These are phyloP conservation scores for Pharus latifolius DNA, from an alignment of 176 grass and related monocot genomes.

Conservation along the genomic window DNA sequence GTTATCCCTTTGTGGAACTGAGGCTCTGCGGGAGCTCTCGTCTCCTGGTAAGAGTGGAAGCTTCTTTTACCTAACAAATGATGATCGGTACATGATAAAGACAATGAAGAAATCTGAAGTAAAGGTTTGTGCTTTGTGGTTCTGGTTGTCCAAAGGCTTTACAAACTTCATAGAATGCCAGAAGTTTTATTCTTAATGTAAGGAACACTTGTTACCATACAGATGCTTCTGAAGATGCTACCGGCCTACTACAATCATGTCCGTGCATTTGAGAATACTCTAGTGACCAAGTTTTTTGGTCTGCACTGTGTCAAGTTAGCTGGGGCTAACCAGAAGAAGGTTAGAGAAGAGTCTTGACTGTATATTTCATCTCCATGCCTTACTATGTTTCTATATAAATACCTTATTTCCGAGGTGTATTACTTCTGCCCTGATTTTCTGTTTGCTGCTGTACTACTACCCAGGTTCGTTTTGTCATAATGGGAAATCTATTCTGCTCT, in stretches of 20 bases:
- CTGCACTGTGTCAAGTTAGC: conserved; percentile 94
- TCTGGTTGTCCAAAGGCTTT: not conserved
- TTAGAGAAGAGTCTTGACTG: conserved; percentile 25
- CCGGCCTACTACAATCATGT: conserved; percentile 98
- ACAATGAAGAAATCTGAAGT: conserved; percentile 99
- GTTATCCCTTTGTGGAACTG: conserved; percentile 86
- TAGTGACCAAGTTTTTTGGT: conserved; percentile 92
- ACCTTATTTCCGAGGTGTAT: not conserved
- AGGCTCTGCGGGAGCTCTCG: conserved; percentile 82
- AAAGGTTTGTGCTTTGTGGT: conserved; percentile 47
- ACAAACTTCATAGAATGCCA: not conserved
- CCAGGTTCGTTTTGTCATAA: conserved; percentile 99
- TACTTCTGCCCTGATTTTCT: conserved; percentile 4
- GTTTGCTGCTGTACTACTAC: not conserved
- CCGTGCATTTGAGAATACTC: conserved; percentile 66
- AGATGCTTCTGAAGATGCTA: conserved; percentile 98
- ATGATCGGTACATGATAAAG: conserved; percentile 96
- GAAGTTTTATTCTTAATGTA: not conserved
- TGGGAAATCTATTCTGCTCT: conserved; percentile 95
- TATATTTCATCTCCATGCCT: conserved; percentile 16
- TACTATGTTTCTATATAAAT: not conserved
- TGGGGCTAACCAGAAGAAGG: conserved; percentile 89
- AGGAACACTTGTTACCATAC: conserved; percentile 5
- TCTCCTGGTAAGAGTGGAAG: conserved; percentile 99
- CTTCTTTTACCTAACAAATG: conserved; percentile 89